These are phyloP conservation scores for Cercospora citrullina DNA, from an alignment of 2,329 filamentous ascomycete genomes.

Conservation along the genomic window DNA sequence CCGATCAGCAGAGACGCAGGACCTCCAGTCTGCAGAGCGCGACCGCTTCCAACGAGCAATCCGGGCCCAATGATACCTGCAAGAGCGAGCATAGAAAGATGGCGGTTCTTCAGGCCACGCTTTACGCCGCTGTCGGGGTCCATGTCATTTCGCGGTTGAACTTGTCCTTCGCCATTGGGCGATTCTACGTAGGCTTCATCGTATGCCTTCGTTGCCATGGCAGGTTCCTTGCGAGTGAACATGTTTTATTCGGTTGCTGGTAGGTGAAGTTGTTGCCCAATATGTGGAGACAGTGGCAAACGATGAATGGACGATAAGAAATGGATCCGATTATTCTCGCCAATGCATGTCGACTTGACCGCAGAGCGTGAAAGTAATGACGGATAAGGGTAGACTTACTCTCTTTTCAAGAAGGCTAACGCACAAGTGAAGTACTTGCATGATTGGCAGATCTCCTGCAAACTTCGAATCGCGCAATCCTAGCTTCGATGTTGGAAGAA, in stretches of 20 bases:
- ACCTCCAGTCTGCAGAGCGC: slow-evolving; percentile 66
- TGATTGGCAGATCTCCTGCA: slow-evolving; percentile 5
- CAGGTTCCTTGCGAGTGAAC: slow-evolving; percentile 6
- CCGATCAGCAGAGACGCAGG: slow-evolving; percentile 72
- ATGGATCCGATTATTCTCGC: not conserved
- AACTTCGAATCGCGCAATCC: slow-evolving; percentile 7
- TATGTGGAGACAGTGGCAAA: not conserved
- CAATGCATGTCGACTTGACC: not conserved
- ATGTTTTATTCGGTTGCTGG: not conserved
- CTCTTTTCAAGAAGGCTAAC: not conserved
- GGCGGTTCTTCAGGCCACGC: slow-evolving; percentile 67
- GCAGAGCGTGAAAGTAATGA: not conserved
- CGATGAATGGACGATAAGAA: not conserved
- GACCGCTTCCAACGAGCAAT: slow-evolving; percentile 69
- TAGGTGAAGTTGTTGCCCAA: not conserved
- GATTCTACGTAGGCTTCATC: not conserved
- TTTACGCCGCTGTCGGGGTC: slow-evolving; percentile 66
- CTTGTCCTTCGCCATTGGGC: slow-evolving; percentile 7
- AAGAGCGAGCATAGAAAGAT: slow-evolving; percentile 60
- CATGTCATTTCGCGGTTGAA: slow-evolving; percentile 29
- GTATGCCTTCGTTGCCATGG: slow-evolving; percentile 9
- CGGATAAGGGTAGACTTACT: not conserved
- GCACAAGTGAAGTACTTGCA: not conserved
- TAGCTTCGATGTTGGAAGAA: slow-evolving; percentile 8
- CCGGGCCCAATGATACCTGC: slow-evolving; percentile 65